Evolutionary conservation across 345 rosid genomes (phyloP), one percentile per base, ranked within the genome.

Genomic region (Ceriops decandra): DNA sequence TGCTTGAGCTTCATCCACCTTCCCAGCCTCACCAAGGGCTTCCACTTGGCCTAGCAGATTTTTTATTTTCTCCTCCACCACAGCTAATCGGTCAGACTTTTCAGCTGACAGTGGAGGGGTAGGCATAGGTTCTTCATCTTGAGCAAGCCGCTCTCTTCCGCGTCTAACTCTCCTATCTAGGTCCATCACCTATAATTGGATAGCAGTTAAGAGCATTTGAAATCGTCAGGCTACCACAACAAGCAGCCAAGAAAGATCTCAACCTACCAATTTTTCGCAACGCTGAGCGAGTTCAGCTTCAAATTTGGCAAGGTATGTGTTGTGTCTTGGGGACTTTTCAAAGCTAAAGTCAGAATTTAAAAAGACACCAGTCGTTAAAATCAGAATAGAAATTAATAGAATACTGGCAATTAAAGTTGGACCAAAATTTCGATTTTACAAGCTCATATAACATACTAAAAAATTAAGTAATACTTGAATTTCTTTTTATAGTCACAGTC

Each of bases 1-100:
- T 47, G 98, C 99, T 85, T 95, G 97, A 78, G 99, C 99, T 86
- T 95, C 97, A 74, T 95, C 99, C 68, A 95, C 98, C 83, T 95
- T 92, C 60, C 98, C 99, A 76, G 86, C 90, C 83, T 95, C 99
- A 64, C 99, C 99, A 63, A 95, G 96, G 63, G 88, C 79, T 71
- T 95, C 99, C 67, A 92, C 99, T 82, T 95, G 99, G 75, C 85
- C 99, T 58, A 95, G 85, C 60, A 92, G 85, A 77, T 90, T 90
- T 81, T 95, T 92, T 65, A 92, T 82, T 77, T 92, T 92, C 78
- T 90, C 97, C 84, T 95, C 98, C 83, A 92, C 73, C 56, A 88
- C 86, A 72, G 98, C 80, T 68, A 95, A 60, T 62, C 84, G 96
- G 78, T 91, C 96, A 71, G 93, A 78, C 76, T 91, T 95, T 68